Evolutionary conservation across 1,284 basidiomycete species (phyloP).

Genomic region (Leccinum angustisporum): DNA sequence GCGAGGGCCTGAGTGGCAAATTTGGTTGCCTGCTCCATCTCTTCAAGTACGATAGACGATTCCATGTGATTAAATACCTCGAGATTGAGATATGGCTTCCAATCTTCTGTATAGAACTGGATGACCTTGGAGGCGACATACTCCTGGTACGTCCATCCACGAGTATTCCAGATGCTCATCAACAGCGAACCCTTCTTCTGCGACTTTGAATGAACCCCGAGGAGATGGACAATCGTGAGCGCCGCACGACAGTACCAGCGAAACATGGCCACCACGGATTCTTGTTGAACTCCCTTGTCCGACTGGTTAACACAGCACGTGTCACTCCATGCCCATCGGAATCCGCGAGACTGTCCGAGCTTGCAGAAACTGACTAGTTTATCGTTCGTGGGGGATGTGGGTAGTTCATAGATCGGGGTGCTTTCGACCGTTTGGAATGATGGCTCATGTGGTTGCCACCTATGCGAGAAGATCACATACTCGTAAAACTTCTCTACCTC

Average conservation of each 20-base stretch:
- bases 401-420: not conserved
- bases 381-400: not conserved
- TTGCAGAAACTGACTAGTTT: not conserved
- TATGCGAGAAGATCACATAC: not conserved
- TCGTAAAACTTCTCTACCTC: not conserved
- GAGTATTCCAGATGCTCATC: not conserved
- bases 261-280: not conserved
- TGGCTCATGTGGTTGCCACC: not conserved
- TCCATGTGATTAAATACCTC: no score
- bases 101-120: no score
- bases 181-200: not conserved
- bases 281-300: not conserved
- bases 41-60: constrained; percentile 48
- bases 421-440: not conserved
- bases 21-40: not conserved
- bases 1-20: not conserved
- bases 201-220: not conserved
- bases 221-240: not conserved
- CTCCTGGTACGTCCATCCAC: not conserved
- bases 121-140: not conserved
- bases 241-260: not conserved
- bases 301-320: not conserved
- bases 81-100: no score
- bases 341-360: not conserved
- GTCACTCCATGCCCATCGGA: not conserved